phyloP scores from a whole-genome alignment of 495 filamentous ascomycete species.

The Bombardia bombarda region DNA sequence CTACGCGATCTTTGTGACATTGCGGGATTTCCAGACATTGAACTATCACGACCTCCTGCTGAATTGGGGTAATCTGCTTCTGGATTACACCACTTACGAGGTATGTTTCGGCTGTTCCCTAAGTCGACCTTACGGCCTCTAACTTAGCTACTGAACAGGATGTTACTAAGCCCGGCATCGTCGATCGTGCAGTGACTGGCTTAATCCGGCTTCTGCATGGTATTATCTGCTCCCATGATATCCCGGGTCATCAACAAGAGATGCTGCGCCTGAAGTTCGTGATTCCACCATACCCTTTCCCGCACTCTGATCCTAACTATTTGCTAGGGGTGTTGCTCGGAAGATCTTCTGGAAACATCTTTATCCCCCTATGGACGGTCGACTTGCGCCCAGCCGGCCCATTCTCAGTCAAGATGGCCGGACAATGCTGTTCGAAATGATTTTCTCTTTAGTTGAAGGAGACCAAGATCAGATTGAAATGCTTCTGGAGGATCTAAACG shows the following conservation, averaged over 20 bases:
- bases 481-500: constrained; percentile 45
- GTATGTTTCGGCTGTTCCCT: constrained; percentile 2
- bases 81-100: constrained; percentile 24
- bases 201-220: constrained; percentile 29
- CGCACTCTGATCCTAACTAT: constrained; percentile 1
- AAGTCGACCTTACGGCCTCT: not conserved
- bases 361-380: constrained; percentile 47
- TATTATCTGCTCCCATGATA: constrained; percentile 5
- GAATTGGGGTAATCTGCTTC: constrained; percentile 16
- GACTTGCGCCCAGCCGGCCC: constrained; percentile 18
- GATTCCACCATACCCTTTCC: not conserved
- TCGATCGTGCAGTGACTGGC: constrained; percentile 40
- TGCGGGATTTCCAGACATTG: constrained; percentile 44
- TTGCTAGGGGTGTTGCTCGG: constrained; percentile 41
- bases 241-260: constrained; percentile 1
- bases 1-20: constrained; percentile 43
- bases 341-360: constrained; percentile 60
- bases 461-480: constrained; percentile 38
- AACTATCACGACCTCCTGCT: constrained; percentile 29
- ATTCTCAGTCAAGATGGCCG: constrained; percentile 51
- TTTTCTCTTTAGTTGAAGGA: constrained; percentile 51
- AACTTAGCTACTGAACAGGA: constrained; percentile 21
- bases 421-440: constrained; percentile 54
- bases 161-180: constrained; percentile 39
- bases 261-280: constrained; percentile 6